Conservation (phyloP, 192 early-diverging fungal genomes). For the Mortierella hygrophila region DNA sequence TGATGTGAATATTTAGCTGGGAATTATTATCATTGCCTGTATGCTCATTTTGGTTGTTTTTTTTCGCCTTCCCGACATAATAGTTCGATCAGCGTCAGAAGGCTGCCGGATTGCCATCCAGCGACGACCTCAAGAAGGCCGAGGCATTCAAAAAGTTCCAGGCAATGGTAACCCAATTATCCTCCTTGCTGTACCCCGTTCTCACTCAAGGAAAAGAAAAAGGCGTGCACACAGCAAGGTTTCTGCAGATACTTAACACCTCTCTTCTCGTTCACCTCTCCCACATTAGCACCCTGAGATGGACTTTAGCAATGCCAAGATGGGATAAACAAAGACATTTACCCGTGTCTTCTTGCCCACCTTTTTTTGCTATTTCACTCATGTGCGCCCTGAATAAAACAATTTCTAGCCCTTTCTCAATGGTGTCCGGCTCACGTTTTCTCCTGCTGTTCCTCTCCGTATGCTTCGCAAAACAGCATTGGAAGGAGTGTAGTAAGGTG, state of each 20-base stretch:
- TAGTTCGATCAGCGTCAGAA: slow-evolving; percentile 94
- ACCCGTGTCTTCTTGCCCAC: no score
- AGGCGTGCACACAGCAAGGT: not conserved
- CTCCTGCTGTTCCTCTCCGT: no score
- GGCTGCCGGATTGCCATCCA: slow-evolving; percentile 78
- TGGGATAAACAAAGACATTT: slow-evolving; percentile 18
- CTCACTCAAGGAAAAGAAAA: not conserved
- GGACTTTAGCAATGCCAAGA: slow-evolving; percentile 64
- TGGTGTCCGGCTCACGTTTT: no score
- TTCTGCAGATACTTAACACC: not conserved
- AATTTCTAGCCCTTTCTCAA: no score
- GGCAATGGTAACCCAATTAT: slow-evolving; percentile 41
- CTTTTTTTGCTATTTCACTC: no score
- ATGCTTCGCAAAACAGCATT: no score
- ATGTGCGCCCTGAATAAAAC: no score
- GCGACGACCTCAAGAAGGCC: slow-evolving; percentile 83
- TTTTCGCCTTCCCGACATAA: slow-evolving; percentile 14
- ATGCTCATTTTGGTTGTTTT: not conserved
- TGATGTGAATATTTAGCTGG: not conserved
- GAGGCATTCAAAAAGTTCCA: slow-evolving; percentile 86
- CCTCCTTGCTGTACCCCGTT: not conserved
- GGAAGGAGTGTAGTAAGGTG: not conserved
- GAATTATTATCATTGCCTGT: not conserved
- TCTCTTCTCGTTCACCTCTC: slow-evolving; percentile 11
- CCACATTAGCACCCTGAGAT: slow-evolving; percentile 67